phyloP scores from a whole-genome alignment of 164 flowering plant genomes.

The Stephania cephalantha region DNA sequence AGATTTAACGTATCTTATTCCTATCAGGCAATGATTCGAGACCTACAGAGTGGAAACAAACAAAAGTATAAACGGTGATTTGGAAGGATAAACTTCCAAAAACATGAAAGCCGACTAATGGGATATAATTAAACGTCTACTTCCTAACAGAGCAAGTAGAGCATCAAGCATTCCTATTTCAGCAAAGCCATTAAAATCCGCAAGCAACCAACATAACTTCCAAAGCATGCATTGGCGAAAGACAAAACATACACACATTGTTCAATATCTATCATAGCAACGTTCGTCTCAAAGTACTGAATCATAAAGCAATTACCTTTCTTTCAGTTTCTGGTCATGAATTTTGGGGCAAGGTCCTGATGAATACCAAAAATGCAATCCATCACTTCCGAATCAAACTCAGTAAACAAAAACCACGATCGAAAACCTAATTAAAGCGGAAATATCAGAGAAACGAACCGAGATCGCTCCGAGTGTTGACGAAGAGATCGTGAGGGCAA shows the following conservation, averaged over 20 bases:
- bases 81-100: neutral
- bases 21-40: neutral
- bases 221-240: constrained; percentile 1
- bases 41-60: constrained; percentile 4
- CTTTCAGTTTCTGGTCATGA: constrained; percentile 92
- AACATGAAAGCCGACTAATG: neutral
- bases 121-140: neutral
- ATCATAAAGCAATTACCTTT: constrained; percentile 47
- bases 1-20: neutral
- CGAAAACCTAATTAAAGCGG: neutral
- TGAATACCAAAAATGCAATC: constrained; percentile 7
- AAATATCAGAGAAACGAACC: constrained; percentile 38
- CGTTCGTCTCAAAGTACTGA: no score
- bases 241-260: neutral
- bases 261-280: neutral
- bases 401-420: neutral
- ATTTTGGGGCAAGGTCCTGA: constrained; percentile 86
- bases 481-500: constrained; percentile 97
- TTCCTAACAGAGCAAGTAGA: neutral
- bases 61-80: constrained; percentile 9
- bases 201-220: neutral
- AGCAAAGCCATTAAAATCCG: neutral
- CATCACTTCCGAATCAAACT: neutral
- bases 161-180: neutral
- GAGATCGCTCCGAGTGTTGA: constrained; percentile 92